Evolutionary conservation across 2,329 filamentous ascomycete genomes (phyloP), one percentile per base, ranked within the genome.

Genomic region (Aurifilum marmelostoma): DNA sequence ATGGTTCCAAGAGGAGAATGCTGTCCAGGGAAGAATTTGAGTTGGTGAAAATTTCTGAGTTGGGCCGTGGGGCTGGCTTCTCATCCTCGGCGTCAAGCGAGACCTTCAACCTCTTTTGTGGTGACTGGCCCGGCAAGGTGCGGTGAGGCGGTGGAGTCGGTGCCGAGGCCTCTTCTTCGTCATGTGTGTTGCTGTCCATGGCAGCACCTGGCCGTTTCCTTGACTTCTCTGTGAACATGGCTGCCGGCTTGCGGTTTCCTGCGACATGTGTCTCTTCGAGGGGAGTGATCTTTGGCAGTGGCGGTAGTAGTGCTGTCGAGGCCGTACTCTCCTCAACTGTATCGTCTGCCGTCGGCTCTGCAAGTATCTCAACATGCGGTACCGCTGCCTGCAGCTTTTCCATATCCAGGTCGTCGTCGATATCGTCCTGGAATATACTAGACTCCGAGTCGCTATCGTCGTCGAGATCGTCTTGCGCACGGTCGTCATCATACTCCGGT

Each of bases 261-360:
- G 85, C 84, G 1, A 84, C 81, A 14, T 79, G 79, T 1, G 83
- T 85, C 69, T 86, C 83, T 63, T 83, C 83, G 0, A 90, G 79
- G 1, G 87, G 87, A 62, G 81, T 85, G 62, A 85, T 72, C 62
- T 82, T 83, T 21, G 80, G 84, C 1, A 82, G 82, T 47, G 80
- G 77, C 0, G 84, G 83, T 2, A 86, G 76, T 1, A 86, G 76
- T 2, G 85, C 82, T 41, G 79, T 71, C 3, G 77, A 79, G 66
- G 80, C 77, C 14, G 77, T 74, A 21, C 67, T 58, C 2, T 70
- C 66, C 4, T 70, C 66, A 29, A 14, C n/a, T 21, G 14, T 47
- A 2, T 32, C n/a, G 18, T 39, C 2, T 1, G 52, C 61, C 1
- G 50, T 68, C 0, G 82, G 84, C 70, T 84, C 81, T 67, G 83